Evolutionary conservation across 2,329 filamentous ascomycete species (phyloP).

Genomic region (Biscogniauxia mediterranea): DNA sequence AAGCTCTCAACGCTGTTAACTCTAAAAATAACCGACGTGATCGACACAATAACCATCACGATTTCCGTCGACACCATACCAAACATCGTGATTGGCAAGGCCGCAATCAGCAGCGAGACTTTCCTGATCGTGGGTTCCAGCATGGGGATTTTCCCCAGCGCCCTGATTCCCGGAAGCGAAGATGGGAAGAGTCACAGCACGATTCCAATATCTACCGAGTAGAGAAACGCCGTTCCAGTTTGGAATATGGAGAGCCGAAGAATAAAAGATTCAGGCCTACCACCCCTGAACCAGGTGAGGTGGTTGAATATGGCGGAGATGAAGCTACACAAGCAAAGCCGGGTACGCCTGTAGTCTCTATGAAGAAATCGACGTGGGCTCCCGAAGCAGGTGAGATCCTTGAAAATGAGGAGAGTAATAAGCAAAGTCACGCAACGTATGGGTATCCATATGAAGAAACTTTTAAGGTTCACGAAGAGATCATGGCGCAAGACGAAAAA

Average conservation of each 20-base stretch:
- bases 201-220: conserved; percentile 4
- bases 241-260: conserved; percentile 8
- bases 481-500: background rate
- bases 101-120: conserved; percentile 10
- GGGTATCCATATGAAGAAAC: background rate
- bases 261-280: conserved; percentile 20
- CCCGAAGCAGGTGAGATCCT: conserved; percentile 2
- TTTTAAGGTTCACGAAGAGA: conserved; percentile 6
- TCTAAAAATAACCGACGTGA: conserved; percentile 16
- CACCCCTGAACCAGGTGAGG: conserved; percentile 30
- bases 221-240: conserved; percentile 10
- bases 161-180: conserved; percentile 18
- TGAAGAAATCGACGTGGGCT: background rate
- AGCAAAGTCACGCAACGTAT: background rate
- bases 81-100: conserved; percentile 5
- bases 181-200: conserved; percentile 19
- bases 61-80: background rate
- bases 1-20: conserved; percentile 13
- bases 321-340: conserved; percentile 1
- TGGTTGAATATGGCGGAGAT: conserved; percentile 13
- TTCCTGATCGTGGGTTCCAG: conserved; percentile 1
- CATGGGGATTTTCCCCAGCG: conserved; percentile 15
- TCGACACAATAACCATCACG: conserved; percentile 10
- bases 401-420: background rate
- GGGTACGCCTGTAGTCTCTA: background rate